phyloP scores from a whole-genome alignment of 1,284 basidiomycete genomes.

The Trichosporon ovoides region DNA sequence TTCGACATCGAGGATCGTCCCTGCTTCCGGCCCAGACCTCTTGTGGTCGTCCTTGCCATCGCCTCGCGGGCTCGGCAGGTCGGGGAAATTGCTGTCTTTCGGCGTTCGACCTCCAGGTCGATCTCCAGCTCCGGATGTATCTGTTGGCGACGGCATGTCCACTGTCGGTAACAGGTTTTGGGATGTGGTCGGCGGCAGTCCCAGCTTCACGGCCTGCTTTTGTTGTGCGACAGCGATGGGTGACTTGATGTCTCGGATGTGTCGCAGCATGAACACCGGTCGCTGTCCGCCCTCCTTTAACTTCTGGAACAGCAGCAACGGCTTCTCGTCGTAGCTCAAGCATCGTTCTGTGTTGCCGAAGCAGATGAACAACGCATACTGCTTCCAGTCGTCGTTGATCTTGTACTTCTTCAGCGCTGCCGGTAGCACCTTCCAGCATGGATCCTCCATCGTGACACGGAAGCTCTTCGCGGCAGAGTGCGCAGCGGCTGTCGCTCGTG shows the following conservation, averaged over 20 bases:
- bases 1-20: slow-evolving; percentile 38
- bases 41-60: slow-evolving; percentile 17
- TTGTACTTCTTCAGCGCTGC: slow-evolving; percentile 98
- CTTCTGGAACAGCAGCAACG: slow-evolving; percentile 90
- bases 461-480: slow-evolving; percentile 51
- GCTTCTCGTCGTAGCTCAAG: slow-evolving; percentile 96
- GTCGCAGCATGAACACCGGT: slow-evolving; percentile 97
- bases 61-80: slow-evolving; percentile 40
- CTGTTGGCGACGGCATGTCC: slow-evolving; percentile 37
- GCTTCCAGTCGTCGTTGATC: slow-evolving; percentile 98
- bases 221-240: slow-evolving; percentile 91
- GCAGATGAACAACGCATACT: slow-evolving; percentile 98
- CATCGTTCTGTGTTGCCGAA: slow-evolving; percentile 92
- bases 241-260: slow-evolving; percentile 89
- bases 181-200: slow-evolving; percentile 32
- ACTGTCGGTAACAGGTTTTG: slow-evolving; percentile 33
- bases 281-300: slow-evolving; percentile 96
- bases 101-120: slow-evolving; percentile 23
- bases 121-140: slow-evolving; percentile 10
- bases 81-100: slow-evolving; percentile 35
- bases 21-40: slow-evolving; percentile 9
- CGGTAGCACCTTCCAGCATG: slow-evolving; percentile 97
- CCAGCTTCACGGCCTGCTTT: slow-evolving; percentile 64
- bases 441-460: slow-evolving; percentile 76
- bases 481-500: slow-evolving; percentile 23